A percentile compares a stretch with the other conserved stretches of the same genome.
These are phyloP conservation scores for Orbilia ellipsospora DNA, from an alignment of 2,329 filamentous ascomycete species.

Conservation along the genomic window DNA sequence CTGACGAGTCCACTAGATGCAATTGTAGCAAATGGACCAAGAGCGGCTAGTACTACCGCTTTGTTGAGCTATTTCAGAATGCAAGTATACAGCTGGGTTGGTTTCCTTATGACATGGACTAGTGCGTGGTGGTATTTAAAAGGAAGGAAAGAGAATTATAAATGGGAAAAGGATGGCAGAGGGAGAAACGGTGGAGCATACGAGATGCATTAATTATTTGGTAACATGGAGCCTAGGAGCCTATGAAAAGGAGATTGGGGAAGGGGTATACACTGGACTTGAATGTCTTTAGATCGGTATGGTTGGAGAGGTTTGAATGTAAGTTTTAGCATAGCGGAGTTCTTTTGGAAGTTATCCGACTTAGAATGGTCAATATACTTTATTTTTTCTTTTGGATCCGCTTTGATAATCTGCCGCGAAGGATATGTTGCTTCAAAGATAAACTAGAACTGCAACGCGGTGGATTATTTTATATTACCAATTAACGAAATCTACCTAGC, in stretches of 20 bases:
- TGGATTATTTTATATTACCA: too few species aligned
- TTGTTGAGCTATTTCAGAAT: slow-evolving; percentile 66
- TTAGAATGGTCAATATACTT: background rate
- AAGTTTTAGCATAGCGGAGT: slow-evolving; percentile 5
- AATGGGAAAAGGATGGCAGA: slow-evolving; percentile 58
- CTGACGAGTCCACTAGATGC: slow-evolving; percentile 67
- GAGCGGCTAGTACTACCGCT: slow-evolving; percentile 66
- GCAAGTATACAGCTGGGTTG: slow-evolving; percentile 67
- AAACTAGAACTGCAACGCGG: too few species aligned
- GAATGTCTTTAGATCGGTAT: background rate
- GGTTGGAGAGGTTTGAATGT: background rate
- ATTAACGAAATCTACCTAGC: too few species aligned
- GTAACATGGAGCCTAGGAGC: background rate
- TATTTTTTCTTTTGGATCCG: background rate
- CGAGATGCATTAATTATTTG: slow-evolving; percentile 33
- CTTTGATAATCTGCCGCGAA: too few species aligned
- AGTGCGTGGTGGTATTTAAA: slow-evolving; percentile 67
- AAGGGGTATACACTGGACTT: background rate
- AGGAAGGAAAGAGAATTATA: slow-evolving; percentile 62
- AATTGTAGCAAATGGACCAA: slow-evolving; percentile 66
- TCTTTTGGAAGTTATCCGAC: background rate
- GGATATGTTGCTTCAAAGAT: too few species aligned
- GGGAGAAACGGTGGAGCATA: slow-evolving; percentile 9
- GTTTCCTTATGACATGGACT: slow-evolving; percentile 66
- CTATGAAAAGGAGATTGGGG: background rate